Conservation (phyloP, 2,329 filamentous ascomycete species). For the Ceratocystis albifundus region DNA sequence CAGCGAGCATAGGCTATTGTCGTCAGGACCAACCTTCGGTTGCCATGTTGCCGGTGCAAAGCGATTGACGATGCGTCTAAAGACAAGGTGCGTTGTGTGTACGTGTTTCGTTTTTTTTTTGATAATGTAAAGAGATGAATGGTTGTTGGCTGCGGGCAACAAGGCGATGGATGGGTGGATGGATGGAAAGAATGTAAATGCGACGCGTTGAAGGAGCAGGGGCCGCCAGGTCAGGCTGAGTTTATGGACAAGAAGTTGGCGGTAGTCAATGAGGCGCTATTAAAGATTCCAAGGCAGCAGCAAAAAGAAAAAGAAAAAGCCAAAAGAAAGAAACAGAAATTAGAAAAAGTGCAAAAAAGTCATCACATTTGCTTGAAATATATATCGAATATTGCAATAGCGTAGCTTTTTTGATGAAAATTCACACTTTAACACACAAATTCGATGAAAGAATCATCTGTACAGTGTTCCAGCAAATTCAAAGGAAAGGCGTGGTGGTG, state of each 20-base stretch:
- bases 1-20: not conserved
- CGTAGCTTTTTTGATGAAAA: not conserved
- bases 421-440: not conserved
- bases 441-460: not conserved
- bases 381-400: not conserved
- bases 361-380: not conserved
- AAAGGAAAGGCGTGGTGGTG: not conserved
- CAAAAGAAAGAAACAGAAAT: not conserved
- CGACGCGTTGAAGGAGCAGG: constrained; percentile 34
- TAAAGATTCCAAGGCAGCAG: not conserved
- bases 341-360: not conserved
- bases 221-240: not conserved
- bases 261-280: not conserved
- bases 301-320: not conserved
- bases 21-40: constrained; percentile 6
- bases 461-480: not conserved
- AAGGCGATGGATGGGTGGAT: constrained; percentile 23
- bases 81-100: not conserved
- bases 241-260: not conserved
- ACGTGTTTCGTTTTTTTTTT: not conserved
- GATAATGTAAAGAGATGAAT: not conserved
- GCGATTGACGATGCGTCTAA: not conserved
- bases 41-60: not conserved
- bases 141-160: not conserved
- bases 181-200: constrained; percentile 27